Evolutionary conservation across 495 filamentous ascomycete genomes (phyloP).

Genomic region (Xeromyces bisporus): DNA sequence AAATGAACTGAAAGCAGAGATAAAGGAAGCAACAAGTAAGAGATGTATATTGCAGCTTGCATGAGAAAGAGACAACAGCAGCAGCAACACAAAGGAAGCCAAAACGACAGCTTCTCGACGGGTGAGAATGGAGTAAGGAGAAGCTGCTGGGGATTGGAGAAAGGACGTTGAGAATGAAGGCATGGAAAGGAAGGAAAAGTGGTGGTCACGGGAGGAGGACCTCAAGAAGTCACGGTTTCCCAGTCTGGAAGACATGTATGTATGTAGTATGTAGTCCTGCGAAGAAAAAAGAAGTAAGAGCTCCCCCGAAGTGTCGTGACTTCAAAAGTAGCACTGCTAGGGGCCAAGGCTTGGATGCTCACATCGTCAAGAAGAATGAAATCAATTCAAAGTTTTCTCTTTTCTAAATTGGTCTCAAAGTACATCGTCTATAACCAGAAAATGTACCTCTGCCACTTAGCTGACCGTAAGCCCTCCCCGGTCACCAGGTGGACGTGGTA

Average conservation of each 20-base stretch:
- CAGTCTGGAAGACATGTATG: neutral
- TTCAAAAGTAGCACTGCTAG: too few relatives aligned
- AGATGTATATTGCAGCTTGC: constrained; percentile 7
- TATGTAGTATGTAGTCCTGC: neutral
- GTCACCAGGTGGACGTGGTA: constrained; percentile 10
- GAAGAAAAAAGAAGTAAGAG: neutral
- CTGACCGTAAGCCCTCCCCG: constrained; percentile 19
- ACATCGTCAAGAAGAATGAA: too few relatives aligned
- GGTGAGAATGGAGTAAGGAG: constrained; percentile 1
- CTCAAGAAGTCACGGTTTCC: neutral
- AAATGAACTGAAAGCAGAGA: constrained; percentile 1
- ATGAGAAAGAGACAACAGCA: constrained; percentile 5
- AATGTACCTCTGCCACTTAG: constrained; percentile 30
- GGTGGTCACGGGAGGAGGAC: neutral
- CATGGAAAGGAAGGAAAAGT: constrained; percentile 1
- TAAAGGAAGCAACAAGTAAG: constrained; percentile 17
- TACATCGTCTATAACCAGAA: neutral
- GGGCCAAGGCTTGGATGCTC: too few relatives aligned
- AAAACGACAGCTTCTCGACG: constrained; percentile 1
- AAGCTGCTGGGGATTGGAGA: constrained; percentile 1
- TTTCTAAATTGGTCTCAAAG: too few relatives aligned
- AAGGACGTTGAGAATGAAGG: constrained; percentile 1
- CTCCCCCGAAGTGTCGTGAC: too few relatives aligned
- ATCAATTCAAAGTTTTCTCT: too few relatives aligned
- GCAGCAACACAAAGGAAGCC: constrained; percentile 6